These are phyloP conservation scores for Paracoccidioides brasiliensis DNA, from an alignment of 2,329 filamentous ascomycete species.

Conservation along the genomic window DNA sequence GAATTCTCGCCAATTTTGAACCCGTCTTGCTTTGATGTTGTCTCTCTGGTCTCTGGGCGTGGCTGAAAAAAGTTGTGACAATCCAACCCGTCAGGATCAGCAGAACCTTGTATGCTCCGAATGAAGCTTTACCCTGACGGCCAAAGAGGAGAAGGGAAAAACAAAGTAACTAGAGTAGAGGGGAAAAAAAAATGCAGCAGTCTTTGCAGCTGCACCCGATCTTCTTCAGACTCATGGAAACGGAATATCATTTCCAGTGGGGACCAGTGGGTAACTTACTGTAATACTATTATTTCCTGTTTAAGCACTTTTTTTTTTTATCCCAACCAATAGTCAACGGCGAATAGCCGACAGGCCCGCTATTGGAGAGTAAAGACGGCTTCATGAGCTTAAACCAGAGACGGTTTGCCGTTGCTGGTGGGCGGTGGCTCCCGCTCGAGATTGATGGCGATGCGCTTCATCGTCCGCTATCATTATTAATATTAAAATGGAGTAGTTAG, in stretches of 20 bases:
- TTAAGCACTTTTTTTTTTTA: neutral
- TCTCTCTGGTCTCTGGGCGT: too few species aligned
- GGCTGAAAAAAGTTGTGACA: too few species aligned
- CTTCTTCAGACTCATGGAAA: neutral
- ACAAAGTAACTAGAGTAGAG: too few species aligned
- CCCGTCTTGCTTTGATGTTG: too few species aligned
- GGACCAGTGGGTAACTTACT: too few species aligned
- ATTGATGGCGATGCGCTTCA: neutral
- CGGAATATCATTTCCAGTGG: neutral
- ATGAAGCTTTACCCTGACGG: too few species aligned
- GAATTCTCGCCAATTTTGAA: too few species aligned
- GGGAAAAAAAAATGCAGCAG: too few species aligned
- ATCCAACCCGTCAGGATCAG: too few species aligned
- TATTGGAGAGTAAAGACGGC: neutral
- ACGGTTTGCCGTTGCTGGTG: neutral
- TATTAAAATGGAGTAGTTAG: neutral
- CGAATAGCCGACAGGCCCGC: neutral
- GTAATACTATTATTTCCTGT: neutral
- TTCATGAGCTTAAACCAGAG: constrained; percentile 1
- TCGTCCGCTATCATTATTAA: neutral
- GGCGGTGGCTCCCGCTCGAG: neutral
- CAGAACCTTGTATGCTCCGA: too few species aligned
- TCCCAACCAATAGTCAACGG: neutral
- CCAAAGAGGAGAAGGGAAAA: too few species aligned
- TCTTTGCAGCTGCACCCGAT: neutral